A percentile compares a stretch with the other conserved stretches of the same genome.
These are phyloP conservation scores for Cryoendolithus antarcticus DNA, from an alignment of 2,329 filamentous ascomycete species.

Conservation along the genomic window DNA sequence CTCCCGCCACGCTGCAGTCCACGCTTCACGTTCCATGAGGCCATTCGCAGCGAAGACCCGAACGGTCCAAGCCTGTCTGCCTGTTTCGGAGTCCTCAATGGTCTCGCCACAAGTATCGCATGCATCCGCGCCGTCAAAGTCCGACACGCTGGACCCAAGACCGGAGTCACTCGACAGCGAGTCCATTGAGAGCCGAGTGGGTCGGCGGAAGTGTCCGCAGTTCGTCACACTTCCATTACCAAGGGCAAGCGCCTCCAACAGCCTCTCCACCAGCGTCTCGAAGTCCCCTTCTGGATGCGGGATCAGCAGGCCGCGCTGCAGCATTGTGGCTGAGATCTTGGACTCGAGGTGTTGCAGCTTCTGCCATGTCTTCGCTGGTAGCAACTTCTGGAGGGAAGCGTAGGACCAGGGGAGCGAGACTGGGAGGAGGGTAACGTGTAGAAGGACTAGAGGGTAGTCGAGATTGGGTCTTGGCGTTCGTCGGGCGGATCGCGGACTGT, in stretches of 20 bases:
- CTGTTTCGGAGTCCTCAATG: slow-evolving; percentile 25
- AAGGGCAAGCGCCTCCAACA: slow-evolving; percentile 63
- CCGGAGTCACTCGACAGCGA: slow-evolving; percentile 25
- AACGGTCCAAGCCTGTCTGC: slow-evolving; percentile 55
- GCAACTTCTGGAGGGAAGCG: slow-evolving; percentile 35
- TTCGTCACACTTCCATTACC: slow-evolving; percentile 58
- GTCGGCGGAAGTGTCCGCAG: slow-evolving; percentile 58
- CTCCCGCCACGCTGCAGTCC: slow-evolving; percentile 88
- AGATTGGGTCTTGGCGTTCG: no score
- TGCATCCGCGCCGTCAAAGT: slow-evolving; percentile 8
- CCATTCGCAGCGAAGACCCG: slow-evolving; percentile 94
- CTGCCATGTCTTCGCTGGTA: slow-evolving; percentile 40
- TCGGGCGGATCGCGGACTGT: no score
- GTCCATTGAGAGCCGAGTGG: slow-evolving; percentile 42
- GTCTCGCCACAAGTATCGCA: slow-evolving; percentile 25
- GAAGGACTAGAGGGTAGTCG: slow-evolving; percentile 52
- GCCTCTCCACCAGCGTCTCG: slow-evolving; percentile 63
- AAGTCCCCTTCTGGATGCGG: slow-evolving; percentile 71
- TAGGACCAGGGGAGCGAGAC: slow-evolving; percentile 50
- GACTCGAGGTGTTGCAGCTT: slow-evolving; percentile 58
- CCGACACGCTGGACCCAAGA: slow-evolving; percentile 14
- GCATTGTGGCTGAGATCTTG: slow-evolving; percentile 58
- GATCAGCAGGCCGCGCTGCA: slow-evolving; percentile 60
- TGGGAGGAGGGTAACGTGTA: slow-evolving; percentile 67
- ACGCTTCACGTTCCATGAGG: slow-evolving; percentile 80